A percentile compares a stretch with the other conserved stretches of the same genome.
These are phyloP conservation scores for Lizanozyma gosingica DNA, from an alignment of 1,139 yeast genomes.

Conservation along the genomic window DNA sequence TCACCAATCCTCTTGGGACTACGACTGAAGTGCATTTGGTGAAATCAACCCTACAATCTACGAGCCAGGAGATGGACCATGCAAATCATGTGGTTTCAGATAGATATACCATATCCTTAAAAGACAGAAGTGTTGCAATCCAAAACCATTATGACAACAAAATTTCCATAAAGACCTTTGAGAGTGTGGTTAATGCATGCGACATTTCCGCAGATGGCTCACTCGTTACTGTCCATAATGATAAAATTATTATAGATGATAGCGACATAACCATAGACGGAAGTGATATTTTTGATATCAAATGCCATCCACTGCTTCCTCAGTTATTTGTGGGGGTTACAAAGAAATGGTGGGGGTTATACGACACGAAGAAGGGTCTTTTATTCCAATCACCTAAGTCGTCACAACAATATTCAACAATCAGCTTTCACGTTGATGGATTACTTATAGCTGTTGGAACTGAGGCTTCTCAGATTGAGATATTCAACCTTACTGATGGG, in stretches of 20 bases:
- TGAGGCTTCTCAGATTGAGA: conserved; percentile 24
- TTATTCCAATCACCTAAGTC: conserved; percentile 5
- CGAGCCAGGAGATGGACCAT: conserved; percentile 11
- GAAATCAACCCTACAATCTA: conserved; percentile 2
- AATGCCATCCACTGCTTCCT: conserved; percentile 27
- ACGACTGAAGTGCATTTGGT: not conserved
- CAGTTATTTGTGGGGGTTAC: conserved; percentile 21
- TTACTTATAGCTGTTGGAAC: conserved; percentile 45
- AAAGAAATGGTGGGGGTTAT: conserved; percentile 23
- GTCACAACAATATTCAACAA: conserved; percentile 14
- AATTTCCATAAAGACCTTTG: conserved; percentile 14
- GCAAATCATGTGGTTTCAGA: conserved; percentile 8
- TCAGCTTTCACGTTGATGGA: conserved; percentile 60
- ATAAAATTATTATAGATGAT: conserved; percentile 11
- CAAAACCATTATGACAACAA: conserved; percentile 6
- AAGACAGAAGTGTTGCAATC: conserved; percentile 7
- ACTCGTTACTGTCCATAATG: conserved; percentile 1
- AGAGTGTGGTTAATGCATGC: not conserved
- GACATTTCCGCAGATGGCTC: not conserved
- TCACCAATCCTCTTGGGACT: conserved; percentile 16
- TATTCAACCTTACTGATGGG: conserved; percentile 37
- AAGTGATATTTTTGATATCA: conserved; percentile 13
- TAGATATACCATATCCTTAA: conserved; percentile 12
- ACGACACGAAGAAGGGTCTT: conserved; percentile 11
- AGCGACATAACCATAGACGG: conserved; percentile 4